Conservation (phyloP, 139 green algal genomes). For the Chlorella sorokiniana region DNA sequence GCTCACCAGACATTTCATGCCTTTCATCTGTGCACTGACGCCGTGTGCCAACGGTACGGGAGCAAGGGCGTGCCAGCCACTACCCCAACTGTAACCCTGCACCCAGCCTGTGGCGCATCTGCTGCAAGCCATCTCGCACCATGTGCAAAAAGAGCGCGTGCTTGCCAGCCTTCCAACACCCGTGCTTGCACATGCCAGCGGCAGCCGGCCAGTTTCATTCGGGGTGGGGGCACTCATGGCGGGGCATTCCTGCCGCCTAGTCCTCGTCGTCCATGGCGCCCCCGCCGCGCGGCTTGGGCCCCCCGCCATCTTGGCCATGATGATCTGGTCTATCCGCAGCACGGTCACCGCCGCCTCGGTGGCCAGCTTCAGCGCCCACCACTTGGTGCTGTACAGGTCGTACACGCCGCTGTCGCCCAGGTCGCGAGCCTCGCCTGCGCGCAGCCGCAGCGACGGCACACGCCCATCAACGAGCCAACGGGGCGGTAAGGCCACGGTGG, state of each 20-base stretch:
- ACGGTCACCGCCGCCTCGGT: conserved; percentile 92
- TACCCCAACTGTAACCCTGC: no score
- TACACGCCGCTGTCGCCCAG: conserved; percentile 64
- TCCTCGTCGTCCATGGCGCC: conserved; percentile 62
- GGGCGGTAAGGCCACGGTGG: no score
- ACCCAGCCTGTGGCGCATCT: no score
- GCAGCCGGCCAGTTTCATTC: background rate
- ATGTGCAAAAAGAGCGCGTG: no score
- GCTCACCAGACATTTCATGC: no score
- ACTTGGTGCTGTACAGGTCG: conserved; percentile 89
- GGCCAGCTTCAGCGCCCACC: conserved; percentile 94
- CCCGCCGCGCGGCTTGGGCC: conserved; percentile 68
- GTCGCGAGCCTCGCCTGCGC: conserved; percentile 60
- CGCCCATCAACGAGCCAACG: no score
- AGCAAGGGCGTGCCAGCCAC: no score
- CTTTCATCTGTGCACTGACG: no score
- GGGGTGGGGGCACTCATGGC: background rate
- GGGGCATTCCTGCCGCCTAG: background rate
- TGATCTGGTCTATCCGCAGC: conserved; percentile 98
- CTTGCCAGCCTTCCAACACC: no score
- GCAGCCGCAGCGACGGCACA: background rate
- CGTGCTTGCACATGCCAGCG: background rate
- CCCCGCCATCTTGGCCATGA: conserved; percentile 94
- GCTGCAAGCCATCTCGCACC: no score
- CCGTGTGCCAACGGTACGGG: no score